phyloP scores from a whole-genome alignment of 306 rosid genomes.

The Dalbergia cultrata region DNA sequence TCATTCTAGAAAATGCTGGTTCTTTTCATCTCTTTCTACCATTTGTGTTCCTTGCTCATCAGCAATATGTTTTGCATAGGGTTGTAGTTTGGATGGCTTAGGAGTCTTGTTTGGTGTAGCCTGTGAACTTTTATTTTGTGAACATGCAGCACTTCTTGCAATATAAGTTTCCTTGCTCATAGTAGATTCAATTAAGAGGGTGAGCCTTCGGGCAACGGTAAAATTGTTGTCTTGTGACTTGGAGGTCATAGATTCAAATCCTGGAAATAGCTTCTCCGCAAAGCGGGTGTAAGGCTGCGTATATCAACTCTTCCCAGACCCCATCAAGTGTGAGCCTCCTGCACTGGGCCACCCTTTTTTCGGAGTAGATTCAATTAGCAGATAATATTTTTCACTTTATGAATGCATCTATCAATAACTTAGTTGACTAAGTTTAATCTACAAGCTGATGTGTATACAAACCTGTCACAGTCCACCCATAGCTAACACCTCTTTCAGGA shows the following conservation, averaged over 20 bases:
- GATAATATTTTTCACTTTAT: not conserved
- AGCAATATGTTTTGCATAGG: slow-evolving; percentile 1
- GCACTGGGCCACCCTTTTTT: too few relatives aligned
- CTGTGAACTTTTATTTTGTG: not conserved
- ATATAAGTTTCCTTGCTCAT: not conserved
- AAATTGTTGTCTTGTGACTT: too few relatives aligned
- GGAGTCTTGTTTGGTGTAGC: not conserved
- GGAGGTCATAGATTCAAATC: too few relatives aligned
- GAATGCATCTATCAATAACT: not conserved
- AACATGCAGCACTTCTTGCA: not conserved
- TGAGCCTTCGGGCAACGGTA: too few relatives aligned
- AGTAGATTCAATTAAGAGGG: not conserved
- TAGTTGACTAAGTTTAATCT: slow-evolving; percentile 6
- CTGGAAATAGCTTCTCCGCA: too few relatives aligned
- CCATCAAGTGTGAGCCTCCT: too few relatives aligned
- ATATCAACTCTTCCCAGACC: too few relatives aligned
- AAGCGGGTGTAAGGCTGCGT: too few relatives aligned
- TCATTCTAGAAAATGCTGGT: slow-evolving; percentile 5
- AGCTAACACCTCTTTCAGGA: not conserved
- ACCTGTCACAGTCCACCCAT: not conserved
- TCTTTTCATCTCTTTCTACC: not conserved
- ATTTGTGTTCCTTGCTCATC: slow-evolving; percentile 11
- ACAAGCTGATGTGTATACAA: not conserved
- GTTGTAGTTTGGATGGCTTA: slow-evolving; percentile 23
- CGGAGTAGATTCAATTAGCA: not conserved